A percentile compares a stretch with the other conserved stretches of the same genome.
Conservation (phyloP, 257 asterid species). For the Prunella vulgaris region DNA sequence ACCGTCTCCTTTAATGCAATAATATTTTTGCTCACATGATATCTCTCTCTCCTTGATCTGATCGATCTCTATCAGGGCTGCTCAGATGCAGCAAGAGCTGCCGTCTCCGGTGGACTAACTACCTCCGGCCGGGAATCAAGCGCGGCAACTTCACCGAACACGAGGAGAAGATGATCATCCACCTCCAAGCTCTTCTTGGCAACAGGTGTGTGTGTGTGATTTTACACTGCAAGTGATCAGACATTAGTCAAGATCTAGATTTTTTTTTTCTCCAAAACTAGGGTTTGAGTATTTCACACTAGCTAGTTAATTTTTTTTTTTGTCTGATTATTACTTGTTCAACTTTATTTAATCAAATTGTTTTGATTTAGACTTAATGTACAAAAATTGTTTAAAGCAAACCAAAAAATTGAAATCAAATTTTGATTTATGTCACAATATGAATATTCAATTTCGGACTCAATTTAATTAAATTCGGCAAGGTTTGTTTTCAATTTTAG, state of each 20-base stretch:
- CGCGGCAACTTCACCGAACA: constrained; percentile 59
- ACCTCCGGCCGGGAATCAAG: constrained; percentile 75
- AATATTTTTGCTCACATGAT: too few relatives aligned
- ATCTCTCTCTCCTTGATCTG: neutral
- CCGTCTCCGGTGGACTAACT: constrained; percentile 75
- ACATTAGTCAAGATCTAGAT: neutral
- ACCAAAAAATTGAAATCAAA: too few relatives aligned
- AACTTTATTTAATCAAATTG: too few relatives aligned
- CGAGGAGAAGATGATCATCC: constrained; percentile 68
- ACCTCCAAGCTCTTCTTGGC: constrained; percentile 79
- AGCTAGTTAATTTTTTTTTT: too few relatives aligned
- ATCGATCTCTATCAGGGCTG: constrained; percentile 34
- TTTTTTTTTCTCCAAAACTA: neutral
- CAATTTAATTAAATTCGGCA: too few relatives aligned
- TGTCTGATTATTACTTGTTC: too few relatives aligned
- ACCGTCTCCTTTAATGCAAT: constrained; percentile 30
- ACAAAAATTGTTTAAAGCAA: too few relatives aligned
- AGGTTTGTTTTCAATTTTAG: too few relatives aligned
- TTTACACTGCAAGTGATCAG: too few relatives aligned
- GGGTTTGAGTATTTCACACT: neutral
- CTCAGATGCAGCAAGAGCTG: constrained; percentile 74
- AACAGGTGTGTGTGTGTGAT: constrained; percentile 36
- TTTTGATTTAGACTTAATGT: too few relatives aligned
- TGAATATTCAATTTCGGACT: too few relatives aligned
- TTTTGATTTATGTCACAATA: too few relatives aligned